Conservation (phyloP, 176 grass and related monocot species). For the Carex pumila region DNA sequence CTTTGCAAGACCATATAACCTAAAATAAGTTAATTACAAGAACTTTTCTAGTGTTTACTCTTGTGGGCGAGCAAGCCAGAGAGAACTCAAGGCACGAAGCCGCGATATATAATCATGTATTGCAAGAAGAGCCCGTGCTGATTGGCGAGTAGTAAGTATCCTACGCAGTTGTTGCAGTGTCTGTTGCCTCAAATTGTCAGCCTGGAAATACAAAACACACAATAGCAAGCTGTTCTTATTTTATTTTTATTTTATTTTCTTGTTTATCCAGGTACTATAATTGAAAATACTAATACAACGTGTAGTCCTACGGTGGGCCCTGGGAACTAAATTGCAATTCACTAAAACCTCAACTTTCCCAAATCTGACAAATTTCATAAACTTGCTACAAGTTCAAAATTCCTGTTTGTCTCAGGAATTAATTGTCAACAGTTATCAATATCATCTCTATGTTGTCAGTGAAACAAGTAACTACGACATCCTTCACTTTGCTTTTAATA, state of each 20-base stretch:
- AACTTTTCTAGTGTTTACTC: conserved; percentile 42
- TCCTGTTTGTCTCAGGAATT: neutral
- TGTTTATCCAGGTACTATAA: neutral
- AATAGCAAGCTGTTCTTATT: neutral
- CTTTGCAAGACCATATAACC: neutral
- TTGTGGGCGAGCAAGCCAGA: conserved; percentile 74
- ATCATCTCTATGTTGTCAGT: neutral
- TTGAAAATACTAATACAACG: neutral
- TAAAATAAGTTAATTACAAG: neutral
- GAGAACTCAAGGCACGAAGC: conserved; percentile 76
- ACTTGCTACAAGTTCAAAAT: neutral
- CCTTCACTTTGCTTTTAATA: neutral
- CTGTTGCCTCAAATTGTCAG: conserved; percentile 84
- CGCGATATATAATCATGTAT: conserved; percentile 80
- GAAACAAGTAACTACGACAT: neutral
- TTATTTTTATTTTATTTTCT: neutral
- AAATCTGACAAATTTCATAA: neutral
- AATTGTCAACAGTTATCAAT: neutral
- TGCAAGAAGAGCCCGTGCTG: conserved; percentile 82
- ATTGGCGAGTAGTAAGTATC: conserved; percentile 79
- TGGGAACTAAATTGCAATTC: neutral
- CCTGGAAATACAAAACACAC: conserved; percentile 38
- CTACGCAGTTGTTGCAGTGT: conserved; percentile 87
- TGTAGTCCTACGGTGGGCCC: neutral
- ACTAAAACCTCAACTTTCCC: neutral